A percentile compares a stretch with the other conserved stretches of the same genome.
phyloP scores from a whole-genome alignment of 192 early-diverging fungal species.

The Phycomyces blakesleeanus region DNA sequence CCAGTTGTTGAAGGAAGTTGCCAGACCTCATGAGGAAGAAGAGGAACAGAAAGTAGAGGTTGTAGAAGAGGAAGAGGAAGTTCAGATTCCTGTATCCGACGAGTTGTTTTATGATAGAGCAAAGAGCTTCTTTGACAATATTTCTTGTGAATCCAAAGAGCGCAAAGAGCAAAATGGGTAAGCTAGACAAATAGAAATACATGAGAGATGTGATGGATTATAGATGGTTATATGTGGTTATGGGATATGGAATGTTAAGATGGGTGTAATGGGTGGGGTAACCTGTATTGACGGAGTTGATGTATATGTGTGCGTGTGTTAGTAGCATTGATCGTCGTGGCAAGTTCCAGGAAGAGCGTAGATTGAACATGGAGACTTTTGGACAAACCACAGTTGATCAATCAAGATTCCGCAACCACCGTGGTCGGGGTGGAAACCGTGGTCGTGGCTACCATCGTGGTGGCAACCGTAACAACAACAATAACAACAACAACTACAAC shows the following conservation, averaged over 20 bases:
- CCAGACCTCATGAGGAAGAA: slow-evolving; percentile 40
- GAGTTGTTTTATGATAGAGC: slow-evolving; percentile 73
- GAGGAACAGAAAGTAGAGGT: slow-evolving; percentile 26
- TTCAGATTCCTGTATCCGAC: slow-evolving; percentile 47
- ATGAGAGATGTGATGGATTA: too few species aligned
- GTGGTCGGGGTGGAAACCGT: slow-evolving; percentile 51
- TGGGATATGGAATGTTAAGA: too few species aligned
- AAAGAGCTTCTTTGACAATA: slow-evolving; percentile 95
- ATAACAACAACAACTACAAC: neutral
- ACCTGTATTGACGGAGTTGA: too few species aligned
- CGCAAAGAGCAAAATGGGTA: slow-evolving; percentile 55
- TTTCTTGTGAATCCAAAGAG: slow-evolving; percentile 90
- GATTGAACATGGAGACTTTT: slow-evolving; percentile 95
- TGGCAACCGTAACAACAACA: slow-evolving; percentile 8
- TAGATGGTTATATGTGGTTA: too few species aligned
- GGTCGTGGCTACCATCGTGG: slow-evolving; percentile 51
- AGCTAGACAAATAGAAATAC: too few species aligned
- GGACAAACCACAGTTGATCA: slow-evolving; percentile 78
- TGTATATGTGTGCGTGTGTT: too few species aligned
- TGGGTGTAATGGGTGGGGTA: too few species aligned
- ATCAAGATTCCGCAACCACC: slow-evolving; percentile 59
- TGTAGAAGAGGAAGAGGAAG: slow-evolving; percentile 50
- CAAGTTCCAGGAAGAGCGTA: slow-evolving; percentile 80
- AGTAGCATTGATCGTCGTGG: slow-evolving; percentile 58
- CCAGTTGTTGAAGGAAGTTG: slow-evolving; percentile 73